Conservation (phyloP, 2,329 filamentous ascomycete genomes). For the Lasiodiplodia gonubiensis region DNA sequence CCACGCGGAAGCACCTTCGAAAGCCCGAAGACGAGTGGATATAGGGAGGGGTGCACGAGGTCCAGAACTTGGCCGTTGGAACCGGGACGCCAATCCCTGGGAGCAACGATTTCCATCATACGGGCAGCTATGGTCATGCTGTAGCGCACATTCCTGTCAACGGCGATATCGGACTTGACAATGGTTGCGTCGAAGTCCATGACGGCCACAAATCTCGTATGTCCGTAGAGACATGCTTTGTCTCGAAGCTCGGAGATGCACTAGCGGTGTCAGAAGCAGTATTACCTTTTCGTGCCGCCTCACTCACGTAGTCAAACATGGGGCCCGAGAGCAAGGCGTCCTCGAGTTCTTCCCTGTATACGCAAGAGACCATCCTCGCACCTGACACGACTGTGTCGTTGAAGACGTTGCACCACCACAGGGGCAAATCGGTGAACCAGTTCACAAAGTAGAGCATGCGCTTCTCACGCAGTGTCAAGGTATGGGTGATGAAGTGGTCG, state of each 20-base stretch:
- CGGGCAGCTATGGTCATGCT: constrained; percentile 53
- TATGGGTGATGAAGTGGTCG: constrained; percentile 31
- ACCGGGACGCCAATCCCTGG: constrained; percentile 67
- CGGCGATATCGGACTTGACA: constrained; percentile 60
- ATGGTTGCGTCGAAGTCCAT: constrained; percentile 54
- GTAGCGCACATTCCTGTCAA: constrained; percentile 49
- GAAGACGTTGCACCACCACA: constrained; percentile 50
- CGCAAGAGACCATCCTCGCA: constrained; percentile 41
- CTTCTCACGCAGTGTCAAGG: constrained; percentile 45
- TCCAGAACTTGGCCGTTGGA: constrained; percentile 64
- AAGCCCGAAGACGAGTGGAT: constrained; percentile 62
- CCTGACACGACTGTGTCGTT: constrained; percentile 39
- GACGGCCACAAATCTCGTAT: constrained; percentile 51
- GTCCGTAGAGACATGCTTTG: constrained; percentile 56
- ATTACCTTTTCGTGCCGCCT: neutral
- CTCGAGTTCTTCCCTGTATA: neutral
- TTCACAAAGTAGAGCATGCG: constrained; percentile 49
- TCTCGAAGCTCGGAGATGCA: constrained; percentile 55
- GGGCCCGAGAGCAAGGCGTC: constrained; percentile 13
- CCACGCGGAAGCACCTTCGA: constrained; percentile 41
- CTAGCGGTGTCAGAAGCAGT: neutral
- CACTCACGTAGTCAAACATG: constrained; percentile 10
- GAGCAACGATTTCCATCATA: constrained; percentile 59
- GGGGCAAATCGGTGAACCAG: constrained; percentile 47
- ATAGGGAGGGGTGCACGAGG: constrained; percentile 69